A percentile compares a stretch with the other conserved stretches of the same genome.
phyloP scores from a whole-genome alignment of 371 early-diverging fungal genomes.

The Mucor piriformis region DNA sequence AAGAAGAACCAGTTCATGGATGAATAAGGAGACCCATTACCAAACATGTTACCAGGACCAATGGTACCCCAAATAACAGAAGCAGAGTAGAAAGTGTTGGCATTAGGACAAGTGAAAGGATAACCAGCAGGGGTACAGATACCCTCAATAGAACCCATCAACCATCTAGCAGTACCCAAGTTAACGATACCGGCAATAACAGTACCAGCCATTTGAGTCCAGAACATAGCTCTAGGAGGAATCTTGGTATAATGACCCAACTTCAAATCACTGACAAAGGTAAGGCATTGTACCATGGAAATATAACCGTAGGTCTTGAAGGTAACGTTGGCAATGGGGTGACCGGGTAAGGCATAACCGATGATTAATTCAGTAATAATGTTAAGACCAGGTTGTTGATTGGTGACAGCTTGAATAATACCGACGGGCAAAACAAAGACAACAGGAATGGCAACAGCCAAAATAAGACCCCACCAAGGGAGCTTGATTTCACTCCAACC shows the following conservation, averaged over 20 bases:
- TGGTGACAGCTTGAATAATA: constrained; percentile 75
- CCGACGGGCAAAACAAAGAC: constrained; percentile 81
- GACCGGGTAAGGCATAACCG: constrained; percentile 66
- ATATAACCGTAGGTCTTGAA: constrained; percentile 74
- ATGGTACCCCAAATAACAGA: constrained; percentile 78
- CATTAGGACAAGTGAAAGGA: constrained; percentile 66
- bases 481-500: constrained; percentile 56
- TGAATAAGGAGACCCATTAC: constrained; percentile 56
- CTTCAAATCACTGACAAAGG: constrained; percentile 67
- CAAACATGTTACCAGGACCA: constrained; percentile 75
- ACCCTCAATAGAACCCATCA: constrained; percentile 57
- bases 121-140: constrained; percentile 57
- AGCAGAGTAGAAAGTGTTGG: constrained; percentile 68
- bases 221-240: constrained; percentile 74
- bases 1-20: constrained; percentile 63
- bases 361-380: constrained; percentile 74
- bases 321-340: constrained; percentile 66
- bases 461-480: constrained; percentile 71
- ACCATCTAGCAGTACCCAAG: constrained; percentile 63
- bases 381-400: constrained; percentile 73
- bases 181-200: constrained; percentile 63
- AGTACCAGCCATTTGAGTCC: constrained; percentile 64
- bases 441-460: constrained; percentile 64
- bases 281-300: constrained; percentile 61
- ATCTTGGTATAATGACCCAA: constrained; percentile 71